Percentiles rank a stretch among this genome's conserved stretches.
These are phyloP conservation scores for Lodderomyces theae DNA, from an alignment of 1,139 yeast species.

Conservation along the genomic window DNA sequence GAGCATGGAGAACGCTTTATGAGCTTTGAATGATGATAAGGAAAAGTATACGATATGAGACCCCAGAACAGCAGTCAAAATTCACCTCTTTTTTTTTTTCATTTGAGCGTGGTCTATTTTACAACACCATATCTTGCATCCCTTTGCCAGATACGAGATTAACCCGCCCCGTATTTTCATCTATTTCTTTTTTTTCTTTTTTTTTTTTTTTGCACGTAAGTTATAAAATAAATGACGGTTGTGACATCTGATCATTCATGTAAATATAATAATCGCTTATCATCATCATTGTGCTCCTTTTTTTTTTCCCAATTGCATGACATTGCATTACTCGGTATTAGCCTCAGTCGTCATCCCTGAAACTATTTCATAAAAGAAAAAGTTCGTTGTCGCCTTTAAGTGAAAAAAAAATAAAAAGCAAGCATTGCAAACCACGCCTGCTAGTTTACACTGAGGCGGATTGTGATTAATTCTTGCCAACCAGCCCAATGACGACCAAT, in stretches of 20 bases:
- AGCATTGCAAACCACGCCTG: background rate
- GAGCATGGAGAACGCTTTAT: too few relatives aligned
- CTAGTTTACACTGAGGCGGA: background rate
- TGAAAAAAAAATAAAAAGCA: background rate
- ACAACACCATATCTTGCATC: too few relatives aligned
- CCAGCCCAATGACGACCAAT: background rate
- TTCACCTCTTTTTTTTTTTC: too few relatives aligned
- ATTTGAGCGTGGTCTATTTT: too few relatives aligned
- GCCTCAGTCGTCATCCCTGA: too few relatives aligned
- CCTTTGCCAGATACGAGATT: too few relatives aligned
- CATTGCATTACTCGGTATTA: background rate
- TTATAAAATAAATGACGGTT: background rate
- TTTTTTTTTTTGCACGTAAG: background rate
- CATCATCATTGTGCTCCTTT: background rate
- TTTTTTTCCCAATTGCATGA: slow-evolving; percentile 1
- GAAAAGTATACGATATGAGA: too few relatives aligned
- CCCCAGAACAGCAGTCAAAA: too few relatives aligned
- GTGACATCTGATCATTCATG: background rate
- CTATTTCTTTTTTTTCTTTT: too few relatives aligned
- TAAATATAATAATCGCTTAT: slow-evolving; percentile 1
- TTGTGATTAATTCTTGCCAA: background rate
- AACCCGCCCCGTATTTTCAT: too few relatives aligned
- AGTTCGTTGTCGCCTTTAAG: background rate
- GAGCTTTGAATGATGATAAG: too few relatives aligned
- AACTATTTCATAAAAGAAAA: too few relatives aligned